These are phyloP conservation scores for Malus orientalis DNA, from an alignment of 306 rosid species.

Conservation along the genomic window DNA sequence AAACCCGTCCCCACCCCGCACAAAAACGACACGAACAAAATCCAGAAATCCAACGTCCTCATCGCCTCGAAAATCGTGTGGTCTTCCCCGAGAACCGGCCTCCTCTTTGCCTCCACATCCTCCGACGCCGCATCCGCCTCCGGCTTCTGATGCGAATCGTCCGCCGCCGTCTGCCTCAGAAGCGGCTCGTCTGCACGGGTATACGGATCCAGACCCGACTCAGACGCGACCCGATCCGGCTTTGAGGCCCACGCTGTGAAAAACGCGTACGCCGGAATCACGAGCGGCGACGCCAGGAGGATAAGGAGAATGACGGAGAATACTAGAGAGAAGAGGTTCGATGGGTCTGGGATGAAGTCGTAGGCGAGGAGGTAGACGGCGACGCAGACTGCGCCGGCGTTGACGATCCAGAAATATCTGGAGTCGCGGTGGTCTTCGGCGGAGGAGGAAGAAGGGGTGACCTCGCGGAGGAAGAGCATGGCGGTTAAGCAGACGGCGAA, in stretches of 20 bases:
- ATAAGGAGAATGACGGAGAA: slow-evolving; percentile 39
- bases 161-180: slow-evolving; percentile 3
- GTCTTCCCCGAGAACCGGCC: slow-evolving; percentile 71
- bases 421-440: slow-evolving; percentile 41
- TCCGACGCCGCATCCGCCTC: background rate
- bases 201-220: slow-evolving; percentile 31
- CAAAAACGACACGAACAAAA: slow-evolving; percentile 69
- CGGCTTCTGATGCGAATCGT: background rate
- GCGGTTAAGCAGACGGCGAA: slow-evolving; percentile 67
- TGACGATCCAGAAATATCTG: slow-evolving; percentile 47
- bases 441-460: slow-evolving; percentile 28
- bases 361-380: slow-evolving; percentile 53
- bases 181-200: slow-evolving; percentile 33
- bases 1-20: slow-evolving; percentile 94
- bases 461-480: slow-evolving; percentile 69
- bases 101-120: slow-evolving; percentile 1
- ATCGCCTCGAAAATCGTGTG: slow-evolving; percentile 62
- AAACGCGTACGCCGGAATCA: slow-evolving; percentile 44
- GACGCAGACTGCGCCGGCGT: slow-evolving; percentile 50
- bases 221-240: slow-evolving; percentile 1
- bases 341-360: slow-evolving; percentile 49
- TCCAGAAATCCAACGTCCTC: slow-evolving; percentile 67
- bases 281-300: slow-evolving; percentile 58
- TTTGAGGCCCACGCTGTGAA: background rate
- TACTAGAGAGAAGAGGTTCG: slow-evolving; percentile 23